Evolutionary conservation across 2,329 filamentous ascomycete species (phyloP).

Genomic region (Thelonectria rubi): DNA sequence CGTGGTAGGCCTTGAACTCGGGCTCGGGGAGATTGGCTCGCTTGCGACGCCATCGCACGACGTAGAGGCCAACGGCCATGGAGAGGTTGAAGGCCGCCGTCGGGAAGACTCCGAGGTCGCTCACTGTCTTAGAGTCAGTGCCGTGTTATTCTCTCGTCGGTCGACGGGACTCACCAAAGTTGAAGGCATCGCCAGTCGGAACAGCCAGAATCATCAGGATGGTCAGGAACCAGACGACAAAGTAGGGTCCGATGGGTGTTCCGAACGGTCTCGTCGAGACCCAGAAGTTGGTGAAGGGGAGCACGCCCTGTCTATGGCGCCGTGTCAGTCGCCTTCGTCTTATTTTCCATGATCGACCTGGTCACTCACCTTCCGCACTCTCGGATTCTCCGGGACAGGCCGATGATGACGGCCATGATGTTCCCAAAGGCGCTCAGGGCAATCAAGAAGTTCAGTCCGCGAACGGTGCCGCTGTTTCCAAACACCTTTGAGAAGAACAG

Average conservation of each 20-base stretch:
- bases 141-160: not conserved
- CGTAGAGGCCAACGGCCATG: constrained; percentile 21
- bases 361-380: constrained; percentile 14
- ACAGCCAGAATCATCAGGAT: constrained; percentile 21
- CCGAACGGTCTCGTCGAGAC: constrained; percentile 56
- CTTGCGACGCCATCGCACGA: constrained; percentile 20
- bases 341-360: not conserved
- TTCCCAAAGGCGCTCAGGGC: constrained; percentile 19
- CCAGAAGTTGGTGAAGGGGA: constrained; percentile 70
- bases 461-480: constrained; percentile 13
- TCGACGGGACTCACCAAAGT: constrained; percentile 5
- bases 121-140: constrained; percentile 5
- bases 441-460: constrained; percentile 16
- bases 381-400: constrained; percentile 15
- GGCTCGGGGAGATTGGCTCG: constrained; percentile 16
- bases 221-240: constrained; percentile 17
- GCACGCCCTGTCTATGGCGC: constrained; percentile 50
- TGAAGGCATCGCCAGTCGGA: constrained; percentile 19
- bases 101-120: constrained; percentile 19
- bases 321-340: not conserved
- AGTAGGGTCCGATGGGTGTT: constrained; percentile 15
- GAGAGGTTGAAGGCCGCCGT: constrained; percentile 12
- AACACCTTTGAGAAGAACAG: constrained; percentile 20
- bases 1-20: constrained; percentile 18
- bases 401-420: constrained; percentile 21